Evolutionary conservation across 2,329 filamentous ascomycete genomes (phyloP).

Genomic region (Fusarium papillatum): DNA sequence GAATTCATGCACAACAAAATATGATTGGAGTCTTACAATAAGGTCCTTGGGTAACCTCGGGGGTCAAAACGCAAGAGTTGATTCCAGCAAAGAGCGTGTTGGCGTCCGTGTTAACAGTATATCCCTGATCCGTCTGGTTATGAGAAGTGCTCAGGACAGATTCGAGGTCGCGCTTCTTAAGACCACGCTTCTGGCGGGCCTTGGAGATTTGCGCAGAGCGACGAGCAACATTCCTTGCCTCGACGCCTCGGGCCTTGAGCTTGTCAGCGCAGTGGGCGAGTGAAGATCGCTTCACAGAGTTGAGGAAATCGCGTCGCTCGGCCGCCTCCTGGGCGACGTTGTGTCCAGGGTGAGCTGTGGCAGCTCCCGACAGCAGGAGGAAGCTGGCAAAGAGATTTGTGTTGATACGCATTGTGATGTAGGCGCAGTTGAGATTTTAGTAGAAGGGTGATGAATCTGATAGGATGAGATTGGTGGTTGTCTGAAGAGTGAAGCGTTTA

Average conservation of each 20-base stretch:
- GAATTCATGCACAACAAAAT: not conserved
- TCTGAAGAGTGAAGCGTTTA: not conserved
- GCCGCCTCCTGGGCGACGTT: constrained; percentile 61
- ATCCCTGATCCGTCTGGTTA: constrained; percentile 53
- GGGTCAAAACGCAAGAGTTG: constrained; percentile 61
- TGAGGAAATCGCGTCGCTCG: constrained; percentile 61
- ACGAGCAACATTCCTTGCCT: constrained; percentile 58
- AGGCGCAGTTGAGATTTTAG: not conserved
- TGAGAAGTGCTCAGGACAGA: constrained; percentile 49
- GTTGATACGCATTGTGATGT: not conserved
- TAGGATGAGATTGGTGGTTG: not conserved
- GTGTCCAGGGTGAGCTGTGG: constrained; percentile 62
- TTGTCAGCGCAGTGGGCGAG: constrained; percentile 61
- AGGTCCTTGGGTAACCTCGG: constrained; percentile 65
- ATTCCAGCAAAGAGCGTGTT: constrained; percentile 54
- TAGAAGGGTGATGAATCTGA: not conserved
- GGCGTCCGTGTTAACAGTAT: constrained; percentile 46
- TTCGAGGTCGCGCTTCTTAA: constrained; percentile 50
- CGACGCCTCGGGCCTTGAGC: constrained; percentile 61
- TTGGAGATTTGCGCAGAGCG: constrained; percentile 56
- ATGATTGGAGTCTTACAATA: constrained; percentile 45
- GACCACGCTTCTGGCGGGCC: constrained; percentile 54
- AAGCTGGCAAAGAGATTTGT: constrained; percentile 29
- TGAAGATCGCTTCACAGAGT: constrained; percentile 53
- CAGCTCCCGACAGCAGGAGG: constrained; percentile 29